A percentile compares a stretch with the other conserved stretches of the same genome.
Conservation (phyloP, 495 filamentous ascomycete genomes). For the Lasiosphaeris hirsuta region DNA sequence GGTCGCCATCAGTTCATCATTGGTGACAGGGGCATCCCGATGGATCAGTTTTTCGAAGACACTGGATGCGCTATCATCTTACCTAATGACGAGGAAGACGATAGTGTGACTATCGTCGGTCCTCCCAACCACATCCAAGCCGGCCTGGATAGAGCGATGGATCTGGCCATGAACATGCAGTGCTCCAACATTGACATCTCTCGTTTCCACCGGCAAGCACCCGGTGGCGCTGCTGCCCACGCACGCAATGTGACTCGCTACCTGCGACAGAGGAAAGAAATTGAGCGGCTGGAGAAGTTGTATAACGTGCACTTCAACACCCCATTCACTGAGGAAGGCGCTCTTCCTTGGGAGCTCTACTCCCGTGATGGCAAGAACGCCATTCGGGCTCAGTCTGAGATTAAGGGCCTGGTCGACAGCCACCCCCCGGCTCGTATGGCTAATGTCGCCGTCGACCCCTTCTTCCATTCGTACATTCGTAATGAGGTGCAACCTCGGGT, state of each 20-base stretch:
- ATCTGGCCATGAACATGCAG: slow-evolving; percentile 78
- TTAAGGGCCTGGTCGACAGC: slow-evolving; percentile 72
- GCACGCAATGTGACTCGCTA: slow-evolving; percentile 83
- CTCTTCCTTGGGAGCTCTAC: slow-evolving; percentile 79
- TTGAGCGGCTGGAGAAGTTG: slow-evolving; percentile 70
- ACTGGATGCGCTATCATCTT: slow-evolving; percentile 88
- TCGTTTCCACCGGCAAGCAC: slow-evolving; percentile 69
- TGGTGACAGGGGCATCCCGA: slow-evolving; percentile 68
- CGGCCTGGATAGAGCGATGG: slow-evolving; percentile 74
- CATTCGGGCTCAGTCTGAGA: slow-evolving; percentile 74
- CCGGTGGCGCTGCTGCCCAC: slow-evolving; percentile 66
- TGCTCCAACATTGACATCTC: slow-evolving; percentile 74
- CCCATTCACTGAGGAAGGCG: slow-evolving; percentile 57
- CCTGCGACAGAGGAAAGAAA: slow-evolving; percentile 68
- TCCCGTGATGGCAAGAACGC: slow-evolving; percentile 78
- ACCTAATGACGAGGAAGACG: slow-evolving; percentile 69
- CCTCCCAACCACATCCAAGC: slow-evolving; percentile 65
- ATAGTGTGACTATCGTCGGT: slow-evolving; percentile 80
- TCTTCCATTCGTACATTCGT: slow-evolving; percentile 76
- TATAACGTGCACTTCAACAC: slow-evolving; percentile 81
- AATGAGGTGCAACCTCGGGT: slow-evolving; percentile 60
- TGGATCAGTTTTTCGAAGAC: slow-evolving; percentile 81
- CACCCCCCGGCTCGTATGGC: slow-evolving; percentile 75
- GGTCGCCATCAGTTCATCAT: slow-evolving; percentile 89
- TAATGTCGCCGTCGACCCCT: slow-evolving; percentile 72